These are phyloP conservation scores for Kuraishia piskuri DNA, from an alignment of 805 yeast genomes.

Conservation along the genomic window DNA sequence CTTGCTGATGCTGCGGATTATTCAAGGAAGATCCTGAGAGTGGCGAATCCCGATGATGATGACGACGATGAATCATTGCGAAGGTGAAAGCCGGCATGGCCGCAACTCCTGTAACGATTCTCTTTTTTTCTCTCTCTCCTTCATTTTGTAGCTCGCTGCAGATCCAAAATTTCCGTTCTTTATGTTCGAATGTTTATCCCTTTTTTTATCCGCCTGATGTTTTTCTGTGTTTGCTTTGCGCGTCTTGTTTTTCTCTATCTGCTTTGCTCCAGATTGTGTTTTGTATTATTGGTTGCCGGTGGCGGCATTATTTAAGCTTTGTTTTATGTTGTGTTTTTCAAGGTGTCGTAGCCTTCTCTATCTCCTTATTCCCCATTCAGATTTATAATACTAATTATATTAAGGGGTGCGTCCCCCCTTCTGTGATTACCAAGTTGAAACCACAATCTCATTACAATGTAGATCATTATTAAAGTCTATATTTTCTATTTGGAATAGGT, in stretches of 20 bases:
- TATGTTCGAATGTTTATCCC: not conserved
- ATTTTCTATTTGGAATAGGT: too few relatives aligned
- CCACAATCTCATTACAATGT: not conserved
- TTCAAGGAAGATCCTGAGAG: slow-evolving; percentile 71
- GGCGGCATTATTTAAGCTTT: not conserved
- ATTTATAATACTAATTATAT: too few relatives aligned
- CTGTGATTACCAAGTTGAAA: not conserved
- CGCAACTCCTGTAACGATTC: not conserved
- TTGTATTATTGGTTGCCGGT: not conserved
- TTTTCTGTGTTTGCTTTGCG: not conserved
- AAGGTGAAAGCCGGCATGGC: not conserved
- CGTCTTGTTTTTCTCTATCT: not conserved
- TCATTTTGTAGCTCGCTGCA: not conserved
- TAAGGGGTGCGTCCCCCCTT: not conserved
- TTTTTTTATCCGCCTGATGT: not conserved
- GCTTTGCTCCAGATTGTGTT: not conserved
- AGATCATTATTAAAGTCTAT: not conserved
- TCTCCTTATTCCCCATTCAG: not conserved
- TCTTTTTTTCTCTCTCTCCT: not conserved
- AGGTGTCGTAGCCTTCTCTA: not conserved
- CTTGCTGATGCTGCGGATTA: slow-evolving; percentile 82
- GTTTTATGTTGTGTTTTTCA: not conserved
- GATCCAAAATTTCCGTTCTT: not conserved
- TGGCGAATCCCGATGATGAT: slow-evolving; percentile 78
- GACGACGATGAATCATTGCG: not conserved